Percentiles rank a stretch among this genome's conserved stretches.
Conservation (phyloP, 2,329 filamentous ascomycete species). For the Alternaria sp. region DNA sequence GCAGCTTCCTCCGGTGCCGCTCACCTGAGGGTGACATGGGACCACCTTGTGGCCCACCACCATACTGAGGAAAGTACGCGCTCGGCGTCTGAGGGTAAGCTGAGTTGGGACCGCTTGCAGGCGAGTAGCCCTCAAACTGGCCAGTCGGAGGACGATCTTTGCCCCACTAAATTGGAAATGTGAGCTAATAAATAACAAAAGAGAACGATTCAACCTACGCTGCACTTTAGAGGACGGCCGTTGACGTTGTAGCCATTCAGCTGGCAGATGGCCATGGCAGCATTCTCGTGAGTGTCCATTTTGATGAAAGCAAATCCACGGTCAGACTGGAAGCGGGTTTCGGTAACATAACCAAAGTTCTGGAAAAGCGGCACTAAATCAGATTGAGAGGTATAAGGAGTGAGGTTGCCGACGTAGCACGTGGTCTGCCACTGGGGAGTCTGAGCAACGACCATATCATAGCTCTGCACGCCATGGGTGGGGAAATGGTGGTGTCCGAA, state of each 20-base stretch:
- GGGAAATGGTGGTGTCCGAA: conserved; percentile 98
- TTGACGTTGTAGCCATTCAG: conserved; percentile 98
- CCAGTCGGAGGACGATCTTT: conserved; percentile 94
- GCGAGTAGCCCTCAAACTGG: conserved; percentile 82
- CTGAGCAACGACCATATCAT: conserved; percentile 94
- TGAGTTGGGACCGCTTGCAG: conserved; percentile 75
- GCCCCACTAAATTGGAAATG: conserved; percentile 76
- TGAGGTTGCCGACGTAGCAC: conserved; percentile 96
- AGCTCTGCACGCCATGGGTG: conserved; percentile 94
- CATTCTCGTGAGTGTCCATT: conserved; percentile 98
- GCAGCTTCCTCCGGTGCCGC: conserved; percentile 48
- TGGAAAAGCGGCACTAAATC: conserved; percentile 98
- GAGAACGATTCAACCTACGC: conserved; percentile 70
- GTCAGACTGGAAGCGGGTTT: conserved; percentile 97
- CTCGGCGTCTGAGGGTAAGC: conserved; percentile 81
- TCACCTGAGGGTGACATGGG: conserved; percentile 67
- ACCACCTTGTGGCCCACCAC: conserved; percentile 66
- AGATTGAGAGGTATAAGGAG: conserved; percentile 95
- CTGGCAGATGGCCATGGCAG: conserved; percentile 97
- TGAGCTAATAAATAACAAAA: conserved; percentile 38
- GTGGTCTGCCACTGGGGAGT: conserved; percentile 98
- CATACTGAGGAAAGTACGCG: conserved; percentile 92
- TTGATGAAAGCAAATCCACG: conserved; percentile 98
- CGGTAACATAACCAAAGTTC: conserved; percentile 97
- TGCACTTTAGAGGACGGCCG: conserved; percentile 95